Base-by-base conservation (phyloP, 1,284 basidiomycete genomes). In the Trametes versicolor region DNA sequence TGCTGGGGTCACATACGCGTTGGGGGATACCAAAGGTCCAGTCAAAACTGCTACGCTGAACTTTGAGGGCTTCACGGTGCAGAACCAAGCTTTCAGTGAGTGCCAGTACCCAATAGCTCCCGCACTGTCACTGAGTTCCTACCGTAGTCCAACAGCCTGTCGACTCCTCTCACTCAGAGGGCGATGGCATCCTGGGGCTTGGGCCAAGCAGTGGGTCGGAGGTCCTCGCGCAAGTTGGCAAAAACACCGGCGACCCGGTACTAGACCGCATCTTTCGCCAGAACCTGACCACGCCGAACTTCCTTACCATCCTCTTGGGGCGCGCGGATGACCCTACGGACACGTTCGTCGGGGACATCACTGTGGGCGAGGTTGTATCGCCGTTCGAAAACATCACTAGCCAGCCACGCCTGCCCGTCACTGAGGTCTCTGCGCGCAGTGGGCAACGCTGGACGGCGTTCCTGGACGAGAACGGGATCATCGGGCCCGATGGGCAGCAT, bases 211-310 rank as follows among this genome's bases (percentile, higher is more conserved):
- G 71, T 32, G 74, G 72, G 8, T 82, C 79, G 9, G 62, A 70
- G 13, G 59, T 81, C 23, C 74, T 72, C 57, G 49, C 62, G 0
- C 50, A 62, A 4, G 57, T 79, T 34, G 72, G 72, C 39, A 66
- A 64, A 29, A 49, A 70, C 15, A 52, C 67, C n/a, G 81, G 82
- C 15, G 82, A 85, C 67, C 79, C 88, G 2, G 81, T 87, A 15
- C 77, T 90, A 23, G 86, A 91, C 76, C 83, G 83, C 21, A 88
- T 92, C 65, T 92, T 92, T 74, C 75, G 78, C 19, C 83, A 86
- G 65, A 82, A 91, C 71, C 77, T 76, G 7, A 79, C 83, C 23
- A 81, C 86, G 6, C 83, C 87, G 0, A 88, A 90, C 72, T 84
- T 75, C 69, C 76, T 92, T 53, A 83, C 87, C 0, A 77, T 91